phyloP scores from a whole-genome alignment of 176 grass and related monocot species.

The Miscanthus lutarioriparius region DNA sequence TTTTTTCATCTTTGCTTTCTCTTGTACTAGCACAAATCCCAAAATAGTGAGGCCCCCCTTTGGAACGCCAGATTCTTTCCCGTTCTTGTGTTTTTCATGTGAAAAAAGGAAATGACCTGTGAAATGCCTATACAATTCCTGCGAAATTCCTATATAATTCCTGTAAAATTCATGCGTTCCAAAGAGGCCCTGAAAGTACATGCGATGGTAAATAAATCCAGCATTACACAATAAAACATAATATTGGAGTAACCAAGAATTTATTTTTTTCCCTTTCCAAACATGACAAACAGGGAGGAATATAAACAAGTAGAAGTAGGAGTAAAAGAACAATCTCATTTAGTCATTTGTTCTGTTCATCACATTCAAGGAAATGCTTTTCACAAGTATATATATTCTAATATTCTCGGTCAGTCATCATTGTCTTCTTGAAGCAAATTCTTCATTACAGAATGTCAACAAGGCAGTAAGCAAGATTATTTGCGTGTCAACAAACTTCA shows the following conservation, averaged over 20 bases:
- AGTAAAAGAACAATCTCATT: background rate
- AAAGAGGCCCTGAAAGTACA: too few relatives aligned
- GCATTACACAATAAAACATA: background rate
- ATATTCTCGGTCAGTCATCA: background rate
- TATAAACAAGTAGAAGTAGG: background rate
- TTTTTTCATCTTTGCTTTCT: background rate
- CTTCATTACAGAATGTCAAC: background rate
- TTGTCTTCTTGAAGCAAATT: background rate
- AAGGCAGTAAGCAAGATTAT: constrained; percentile 1
- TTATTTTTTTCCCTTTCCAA: background rate
- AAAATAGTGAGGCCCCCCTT: too few relatives aligned
- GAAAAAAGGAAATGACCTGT: too few relatives aligned
- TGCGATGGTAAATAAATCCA: background rate
- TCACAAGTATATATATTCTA: background rate
- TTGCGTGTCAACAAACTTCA: background rate
- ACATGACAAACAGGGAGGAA: background rate
- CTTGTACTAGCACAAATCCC: background rate
- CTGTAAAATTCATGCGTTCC: too few relatives aligned
- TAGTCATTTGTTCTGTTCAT: background rate
- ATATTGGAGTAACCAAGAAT: background rate
- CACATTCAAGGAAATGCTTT: background rate
- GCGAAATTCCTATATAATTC: too few relatives aligned
- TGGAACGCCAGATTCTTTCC: too few relatives aligned
- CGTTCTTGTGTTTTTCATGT: too few relatives aligned
- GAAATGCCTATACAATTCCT: too few relatives aligned